Percentiles rank a stretch among this genome's conserved stretches.
phyloP scores from a whole-genome alignment of 805 yeast genomes.

The Barnettozyma californica region DNA sequence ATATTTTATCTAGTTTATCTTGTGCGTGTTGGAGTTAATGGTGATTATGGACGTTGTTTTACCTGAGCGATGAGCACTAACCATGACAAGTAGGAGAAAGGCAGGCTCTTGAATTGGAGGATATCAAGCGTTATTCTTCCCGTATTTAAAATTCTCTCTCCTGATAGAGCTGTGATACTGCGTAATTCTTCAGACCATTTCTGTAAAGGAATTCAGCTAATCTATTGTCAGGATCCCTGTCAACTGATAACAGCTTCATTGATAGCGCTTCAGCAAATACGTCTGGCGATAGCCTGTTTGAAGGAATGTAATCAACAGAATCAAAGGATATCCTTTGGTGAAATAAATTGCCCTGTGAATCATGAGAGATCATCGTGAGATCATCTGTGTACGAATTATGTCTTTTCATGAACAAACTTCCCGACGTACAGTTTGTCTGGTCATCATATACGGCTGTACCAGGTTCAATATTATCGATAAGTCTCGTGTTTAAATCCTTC shows the following conservation, averaged over 20 bases:
- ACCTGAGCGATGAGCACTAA: background rate
- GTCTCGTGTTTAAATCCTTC: conserved; percentile 5
- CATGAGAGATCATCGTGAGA: conserved; percentile 1
- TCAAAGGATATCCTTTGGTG: background rate
- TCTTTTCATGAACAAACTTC: conserved; percentile 10
- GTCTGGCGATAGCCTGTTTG: conserved; percentile 2
- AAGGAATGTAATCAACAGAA: conserved; percentile 1
- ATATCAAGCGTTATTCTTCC: background rate
- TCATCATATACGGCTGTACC: background rate
- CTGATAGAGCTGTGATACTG: conserved; percentile 6
- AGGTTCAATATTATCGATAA: background rate
- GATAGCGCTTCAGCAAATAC: conserved; percentile 5
- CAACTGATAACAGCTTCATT: conserved; percentile 5
- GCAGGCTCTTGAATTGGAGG: background rate
- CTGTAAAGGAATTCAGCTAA: conserved; percentile 14
- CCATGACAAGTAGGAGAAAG: background rate
- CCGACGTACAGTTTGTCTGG: background rate
- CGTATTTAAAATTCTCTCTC: background rate
- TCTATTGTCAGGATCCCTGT: conserved; percentile 12
- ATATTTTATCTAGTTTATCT: background rate
- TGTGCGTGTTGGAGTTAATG: background rate
- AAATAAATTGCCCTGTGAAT: conserved; percentile 1
- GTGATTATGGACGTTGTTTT: background rate
- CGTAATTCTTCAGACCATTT: conserved; percentile 13
- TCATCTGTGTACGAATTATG: conserved; percentile 11